Base-by-base conservation (phyloP, 2,329 filamentous ascomycete genomes). In the Phaeophleospora eucalypticola region DNA sequence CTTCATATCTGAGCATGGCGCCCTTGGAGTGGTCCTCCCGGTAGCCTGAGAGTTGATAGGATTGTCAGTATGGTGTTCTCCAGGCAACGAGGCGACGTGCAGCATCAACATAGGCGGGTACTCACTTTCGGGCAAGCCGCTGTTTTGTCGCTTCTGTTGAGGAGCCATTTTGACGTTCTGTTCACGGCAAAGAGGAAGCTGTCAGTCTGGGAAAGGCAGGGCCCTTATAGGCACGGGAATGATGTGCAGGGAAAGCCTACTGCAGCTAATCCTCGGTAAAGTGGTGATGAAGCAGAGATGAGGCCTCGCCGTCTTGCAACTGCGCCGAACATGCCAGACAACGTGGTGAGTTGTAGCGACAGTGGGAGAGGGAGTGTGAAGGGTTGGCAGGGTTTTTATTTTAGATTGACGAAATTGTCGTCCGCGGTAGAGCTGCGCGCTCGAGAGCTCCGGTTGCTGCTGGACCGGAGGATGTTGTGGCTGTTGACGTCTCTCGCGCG, bases 1-100 rank as follows among this genome's bases (percentile, higher is more conserved):
- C 86, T 67, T 94, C 86, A 68, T 86, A 94, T 58, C 88, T 81
- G 58, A 93, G 77, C 86, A 88, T 93, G 38, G 81, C 75, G 44
- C 86, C 87, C 67, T 89, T 90, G 61, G 82, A 82, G 61, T 78
- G 77, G 69, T 93, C 87, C 71, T 93, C 88, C 62, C 77, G 81
- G 72, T 93, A 91, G 60, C 84, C 87, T 87, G 61, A 34, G 4
- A 4, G 15, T 18, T 15, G 33, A 14, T 35, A 6, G 17, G 33
- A 14, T 35, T 35, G 33, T 14, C n/a, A n/a, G n/a, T n/a, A n/a
- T n/a, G n/a, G n/a, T n/a, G n/a, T n/a, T n/a, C n/a, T n/a, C n/a
- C n/a, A n/a, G n/a, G n/a, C n/a, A n/a, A 16, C 17, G 33, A n/a
- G 18, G 32, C 32, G 9, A 35, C 21, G n/a, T n/a, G 29, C 20